Conservation (phyloP, 1,284 basidiomycete species). For the Porogramme epimiltina region DNA sequence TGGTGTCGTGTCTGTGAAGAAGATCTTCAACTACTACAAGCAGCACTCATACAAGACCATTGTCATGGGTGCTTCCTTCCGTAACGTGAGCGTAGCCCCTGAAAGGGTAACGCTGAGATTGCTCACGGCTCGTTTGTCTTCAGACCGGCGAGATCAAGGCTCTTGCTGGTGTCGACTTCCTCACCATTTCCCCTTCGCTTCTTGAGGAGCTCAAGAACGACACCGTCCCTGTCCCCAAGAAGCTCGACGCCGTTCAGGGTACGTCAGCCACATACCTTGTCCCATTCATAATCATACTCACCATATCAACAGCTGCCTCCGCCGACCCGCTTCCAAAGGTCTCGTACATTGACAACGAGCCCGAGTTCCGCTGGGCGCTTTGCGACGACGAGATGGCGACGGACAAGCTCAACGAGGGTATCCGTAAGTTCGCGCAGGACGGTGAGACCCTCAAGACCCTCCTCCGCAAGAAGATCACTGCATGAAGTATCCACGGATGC, state of each 20-base stretch:
- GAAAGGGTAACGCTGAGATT: neutral
- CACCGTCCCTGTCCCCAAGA: conserved; percentile 78
- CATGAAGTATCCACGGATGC: conserved; percentile 35
- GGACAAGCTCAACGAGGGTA: conserved; percentile 96
- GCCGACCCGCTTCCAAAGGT: conserved; percentile 78
- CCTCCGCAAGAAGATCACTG: conserved; percentile 78
- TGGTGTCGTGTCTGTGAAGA: conserved; percentile 95
- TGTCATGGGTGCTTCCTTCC: conserved; percentile 99
- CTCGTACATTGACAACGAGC: conserved; percentile 88
- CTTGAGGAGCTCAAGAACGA: conserved; percentile 93
- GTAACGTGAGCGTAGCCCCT: conserved; percentile 64
- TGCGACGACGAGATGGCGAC: conserved; percentile 94
- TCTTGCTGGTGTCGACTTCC: conserved; percentile 83
- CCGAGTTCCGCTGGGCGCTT: conserved; percentile 93
- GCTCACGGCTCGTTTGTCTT: conserved; percentile 15
- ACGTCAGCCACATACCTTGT: conserved; percentile 30
- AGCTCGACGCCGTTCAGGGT: conserved; percentile 75
- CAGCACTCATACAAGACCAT: conserved; percentile 98
- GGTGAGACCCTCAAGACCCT: conserved; percentile 87
- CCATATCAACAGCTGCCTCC: conserved; percentile 44
- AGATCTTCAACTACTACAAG: conserved; percentile 99
- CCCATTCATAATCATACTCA: neutral
- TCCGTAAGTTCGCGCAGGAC: conserved; percentile 96
- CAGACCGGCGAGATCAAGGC: conserved; percentile 92
- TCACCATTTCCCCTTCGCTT: conserved; percentile 91